Evolutionary conservation across 2,329 filamentous ascomycete species (phyloP), one percentile per base, ranked within the genome.

Genomic region (Botrytis byssoidea): DNA sequence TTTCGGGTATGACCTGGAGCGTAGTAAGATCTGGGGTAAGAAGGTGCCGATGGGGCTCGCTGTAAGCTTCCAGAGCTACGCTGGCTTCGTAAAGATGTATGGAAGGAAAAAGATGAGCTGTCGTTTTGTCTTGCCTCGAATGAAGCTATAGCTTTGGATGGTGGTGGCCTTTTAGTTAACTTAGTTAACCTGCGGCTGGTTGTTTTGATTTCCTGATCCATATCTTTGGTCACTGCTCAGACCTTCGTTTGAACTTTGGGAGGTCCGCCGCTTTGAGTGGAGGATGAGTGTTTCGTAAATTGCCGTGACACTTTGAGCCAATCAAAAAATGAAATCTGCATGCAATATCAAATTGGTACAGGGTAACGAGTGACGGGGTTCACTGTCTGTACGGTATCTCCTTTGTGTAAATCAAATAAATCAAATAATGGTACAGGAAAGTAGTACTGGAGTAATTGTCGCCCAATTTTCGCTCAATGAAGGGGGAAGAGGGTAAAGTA

Each of bases 1-100:
- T 83, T 84, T 75, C 84, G 84, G 79, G 83, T 82, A 73, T 80
- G 79, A 63, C 77, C 75, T 75, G 75, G 76, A n/a, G 73, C 73
- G 64, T 74, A 73, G 67, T 79, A 74, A 46, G 78, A 77, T 77
- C 76, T 77, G 42, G 79, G 84, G 84, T 80, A 78, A 29, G 46
- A 71, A 63, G 88, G 88, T 83, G 88, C 88, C 82, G 88, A 89
- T 77, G 89, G 88, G 80, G 88, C 85, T 81, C 88, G 86, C 81
- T 85, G 87, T 81, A 91, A 84, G 82, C 87, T 90, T 79, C 87
- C 86, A 77, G 88, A 89, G 86, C 88, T 91, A 82, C 86, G 86
- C 85, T 89, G 87, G 84, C 87, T 90, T 82, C 86, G 85, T 78
- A 90, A 83, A 77, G 87, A 89, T 32, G 55, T 59, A 44, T 37